Conservation (phyloP, 148 eudicot species). For the Rhododendron williamsianum region DNA sequence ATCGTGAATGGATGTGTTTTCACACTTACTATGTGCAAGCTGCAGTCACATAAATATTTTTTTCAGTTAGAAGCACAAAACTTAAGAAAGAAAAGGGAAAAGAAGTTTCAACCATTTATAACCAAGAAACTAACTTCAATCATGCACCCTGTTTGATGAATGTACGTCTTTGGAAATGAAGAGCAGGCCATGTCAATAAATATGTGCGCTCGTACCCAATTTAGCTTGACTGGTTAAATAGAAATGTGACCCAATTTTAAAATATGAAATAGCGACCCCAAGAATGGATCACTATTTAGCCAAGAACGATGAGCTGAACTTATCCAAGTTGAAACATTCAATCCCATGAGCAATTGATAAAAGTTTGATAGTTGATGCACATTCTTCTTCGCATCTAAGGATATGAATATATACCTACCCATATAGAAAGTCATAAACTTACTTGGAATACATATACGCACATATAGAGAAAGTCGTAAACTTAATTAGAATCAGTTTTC, state of each 20-base stretch:
- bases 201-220: neutral
- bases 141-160: neutral
- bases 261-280: neutral
- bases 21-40: constrained; percentile 81
- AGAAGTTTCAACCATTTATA: neutral
- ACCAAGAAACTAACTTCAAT: neutral
- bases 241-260: neutral
- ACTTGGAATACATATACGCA: no score
- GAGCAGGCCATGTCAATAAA: neutral
- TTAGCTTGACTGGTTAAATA: neutral
- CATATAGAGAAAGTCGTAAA: no score
- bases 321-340: neutral
- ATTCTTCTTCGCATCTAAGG: no score
- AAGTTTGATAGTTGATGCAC: neutral
- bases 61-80: neutral
- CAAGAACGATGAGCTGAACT: neutral
- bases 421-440: no score
- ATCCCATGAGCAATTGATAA: neutral
- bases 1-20: constrained; percentile 61
- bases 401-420: no score
- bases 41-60: constrained; percentile 24
- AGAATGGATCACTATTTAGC: neutral
- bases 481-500: no score
- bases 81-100: neutral
- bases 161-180: neutral